Evolutionary conservation across 495 filamentous ascomycete genomes (phyloP).

Genomic region (Hypoxylon fragiforme): DNA sequence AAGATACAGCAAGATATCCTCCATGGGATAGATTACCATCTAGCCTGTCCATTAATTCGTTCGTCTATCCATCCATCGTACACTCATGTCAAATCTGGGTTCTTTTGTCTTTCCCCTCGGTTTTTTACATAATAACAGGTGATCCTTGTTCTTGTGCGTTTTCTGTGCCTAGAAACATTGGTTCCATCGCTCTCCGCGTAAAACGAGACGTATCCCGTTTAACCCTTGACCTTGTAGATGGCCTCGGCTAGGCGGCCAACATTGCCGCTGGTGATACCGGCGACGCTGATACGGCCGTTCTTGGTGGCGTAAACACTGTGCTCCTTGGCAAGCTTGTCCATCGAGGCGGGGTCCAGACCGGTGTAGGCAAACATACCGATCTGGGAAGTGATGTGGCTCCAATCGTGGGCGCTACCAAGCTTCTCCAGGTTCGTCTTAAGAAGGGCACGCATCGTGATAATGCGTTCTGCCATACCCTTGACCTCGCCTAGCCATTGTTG

Average conservation of each 20-base stretch:
- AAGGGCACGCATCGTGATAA: slow-evolving; percentile 94
- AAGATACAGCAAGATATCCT: slow-evolving; percentile 6
- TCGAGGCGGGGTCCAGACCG: slow-evolving; percentile 87
- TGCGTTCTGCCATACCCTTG: slow-evolving; percentile 98
- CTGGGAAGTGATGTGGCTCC: slow-evolving; percentile 97
- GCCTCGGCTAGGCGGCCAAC: slow-evolving; percentile 90
- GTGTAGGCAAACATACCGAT: slow-evolving; percentile 99
- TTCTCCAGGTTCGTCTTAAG: slow-evolving; percentile 93
- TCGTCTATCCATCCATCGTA: slow-evolving; percentile 20
- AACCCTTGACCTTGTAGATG: slow-evolving; percentile 88
- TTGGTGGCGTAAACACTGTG: slow-evolving; percentile 97
- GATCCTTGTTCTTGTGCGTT: too few species aligned
- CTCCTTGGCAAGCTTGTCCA: slow-evolving; percentile 91
- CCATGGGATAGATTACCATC: slow-evolving; percentile 10
- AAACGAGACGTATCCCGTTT: slow-evolving; percentile 14
- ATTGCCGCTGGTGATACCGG: slow-evolving; percentile 91
- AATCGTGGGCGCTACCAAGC: slow-evolving; percentile 92
- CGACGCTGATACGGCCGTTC: slow-evolving; percentile 96
- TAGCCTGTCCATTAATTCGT: slow-evolving; percentile 18
- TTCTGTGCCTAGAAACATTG: background rate
- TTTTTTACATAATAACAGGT: slow-evolving; percentile 9
- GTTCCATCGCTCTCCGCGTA: slow-evolving; percentile 1
- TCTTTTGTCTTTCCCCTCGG: slow-evolving; percentile 5
- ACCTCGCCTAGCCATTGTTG: slow-evolving; percentile 95
- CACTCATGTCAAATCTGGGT: slow-evolving; percentile 12